Evolutionary conservation across 495 filamentous ascomycete genomes (phyloP).

Genomic region (Penicillium lagena): DNA sequence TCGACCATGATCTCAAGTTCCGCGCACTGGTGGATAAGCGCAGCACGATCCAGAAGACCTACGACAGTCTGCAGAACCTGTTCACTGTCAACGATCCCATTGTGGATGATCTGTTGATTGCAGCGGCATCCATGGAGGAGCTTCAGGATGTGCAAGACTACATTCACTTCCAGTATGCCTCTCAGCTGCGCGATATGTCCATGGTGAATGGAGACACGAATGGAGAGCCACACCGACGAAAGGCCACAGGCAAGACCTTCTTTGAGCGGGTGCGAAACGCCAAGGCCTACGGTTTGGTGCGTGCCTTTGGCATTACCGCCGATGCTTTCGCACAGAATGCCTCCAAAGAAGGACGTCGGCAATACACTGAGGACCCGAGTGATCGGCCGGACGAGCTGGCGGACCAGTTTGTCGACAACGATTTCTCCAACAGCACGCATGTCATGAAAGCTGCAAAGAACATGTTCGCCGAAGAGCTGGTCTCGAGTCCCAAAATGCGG

Average conservation of each 20-base stretch:
- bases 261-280: slow-evolving; percentile 79
- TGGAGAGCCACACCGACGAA: slow-evolving; percentile 60
- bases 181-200: slow-evolving; percentile 70
- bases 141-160: slow-evolving; percentile 96
- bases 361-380: slow-evolving; percentile 75
- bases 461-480: slow-evolving; percentile 89
- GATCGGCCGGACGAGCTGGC: slow-evolving; percentile 77
- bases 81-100: slow-evolving; percentile 45
- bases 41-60: slow-evolving; percentile 69
- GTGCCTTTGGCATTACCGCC: slow-evolving; percentile 83
- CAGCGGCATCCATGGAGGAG: slow-evolving; percentile 80
- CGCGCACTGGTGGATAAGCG: slow-evolving; percentile 85
- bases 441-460: slow-evolving; percentile 72
- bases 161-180: slow-evolving; percentile 87
- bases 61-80: slow-evolving; percentile 59
- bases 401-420: slow-evolving; percentile 63
- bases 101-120: slow-evolving; percentile 71
- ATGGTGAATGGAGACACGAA: slow-evolving; percentile 46
- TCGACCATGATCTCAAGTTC: slow-evolving; percentile 92
- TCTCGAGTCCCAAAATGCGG: slow-evolving; percentile 81
- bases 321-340: slow-evolving; percentile 83
- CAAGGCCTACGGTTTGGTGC: slow-evolving; percentile 74
- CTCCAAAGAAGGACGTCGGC: slow-evolving; percentile 65
- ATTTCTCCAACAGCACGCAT: slow-evolving; percentile 70
- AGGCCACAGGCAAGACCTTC: slow-evolving; percentile 63